Evolutionary conservation across 1,284 basidiomycete genomes (phyloP), one percentile per base, ranked within the genome.

Genomic region (Athelia sp.): DNA sequence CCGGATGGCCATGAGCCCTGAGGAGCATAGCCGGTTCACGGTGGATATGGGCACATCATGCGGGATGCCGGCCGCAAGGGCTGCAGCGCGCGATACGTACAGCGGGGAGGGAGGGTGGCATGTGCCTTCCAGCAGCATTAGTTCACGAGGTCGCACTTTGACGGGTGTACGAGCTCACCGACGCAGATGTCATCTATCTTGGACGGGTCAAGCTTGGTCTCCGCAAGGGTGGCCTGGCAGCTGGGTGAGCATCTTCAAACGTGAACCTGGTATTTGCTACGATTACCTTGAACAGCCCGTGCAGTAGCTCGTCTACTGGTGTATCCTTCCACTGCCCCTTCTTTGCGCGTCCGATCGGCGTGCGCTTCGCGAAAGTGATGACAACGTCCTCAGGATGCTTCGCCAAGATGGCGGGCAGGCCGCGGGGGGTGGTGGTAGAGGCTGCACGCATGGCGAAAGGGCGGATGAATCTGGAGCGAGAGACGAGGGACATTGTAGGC

Each of bases 11-110:
- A 93, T 93, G 40, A 94, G 74, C 24, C 92, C 92, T 1, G 88
- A 91, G 1, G 88, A 86, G 63, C 91, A 93, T 17, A 92, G 73
- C 43, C 91, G 75, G 63, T 93, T 93, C 44, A 93, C 81, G n/a
- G 86, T 82, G 11, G 82, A 80, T 43, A 87, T 81, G 13, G 92
- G 89, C 2, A 91, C 84, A 44, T 79, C 68, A 48, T 83, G 75
- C 2, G 90, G 90, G 50, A 93, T 85, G 2, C 89, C 90, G 21
- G 91, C 89, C 14, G 90, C 84, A 43, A 93, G 74, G 1, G 87
- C 86, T 8, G 89, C 89, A 10, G 89, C 87, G 22, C 88, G 74
- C 15, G 87, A 86, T 54, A 90, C 67, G 63, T 91, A 91, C 24
- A 87, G 71, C 3, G 89, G 89, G 0, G 88, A 90, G 8, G 88